phyloP scores from a whole-genome alignment of 2,329 filamentous ascomycete genomes.

The Zymoseptoria ardabiliae region DNA sequence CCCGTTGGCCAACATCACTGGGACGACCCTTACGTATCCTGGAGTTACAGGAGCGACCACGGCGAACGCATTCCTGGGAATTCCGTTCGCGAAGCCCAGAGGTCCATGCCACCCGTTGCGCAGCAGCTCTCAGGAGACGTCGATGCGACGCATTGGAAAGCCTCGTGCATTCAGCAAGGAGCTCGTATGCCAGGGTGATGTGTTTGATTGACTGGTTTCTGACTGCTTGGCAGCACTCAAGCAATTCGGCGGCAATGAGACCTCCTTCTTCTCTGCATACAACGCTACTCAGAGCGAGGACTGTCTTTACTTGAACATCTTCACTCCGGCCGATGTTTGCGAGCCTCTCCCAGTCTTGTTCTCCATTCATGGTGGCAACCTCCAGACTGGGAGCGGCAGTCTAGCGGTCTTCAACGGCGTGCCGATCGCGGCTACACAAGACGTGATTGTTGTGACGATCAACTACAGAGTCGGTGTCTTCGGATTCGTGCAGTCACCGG shows the following conservation, averaged over 20 bases:
- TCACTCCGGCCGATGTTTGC: neutral
- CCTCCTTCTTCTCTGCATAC: neutral
- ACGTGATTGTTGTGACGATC: conserved; percentile 34
- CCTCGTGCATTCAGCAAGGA: neutral
- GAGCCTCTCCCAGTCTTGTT: conserved; percentile 29
- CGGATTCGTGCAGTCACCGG: conserved; percentile 1
- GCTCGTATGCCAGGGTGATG: neutral
- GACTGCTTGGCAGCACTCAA: neutral
- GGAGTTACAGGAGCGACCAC: neutral
- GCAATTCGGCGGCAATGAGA: neutral
- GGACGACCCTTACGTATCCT: neutral
- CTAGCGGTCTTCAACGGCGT: conserved; percentile 32
- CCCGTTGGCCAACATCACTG: neutral
- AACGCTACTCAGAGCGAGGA: conserved; percentile 1
- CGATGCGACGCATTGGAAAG: neutral
- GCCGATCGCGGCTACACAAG: conserved; percentile 30
- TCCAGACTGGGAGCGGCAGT: conserved; percentile 30
- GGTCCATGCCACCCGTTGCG: neutral
- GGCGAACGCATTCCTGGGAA: conserved; percentile 2
- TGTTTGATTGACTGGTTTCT: neutral
- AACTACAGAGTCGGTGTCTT: conserved; percentile 13
- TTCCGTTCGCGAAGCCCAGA: conserved; percentile 1
- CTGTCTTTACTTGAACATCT: conserved; percentile 3
- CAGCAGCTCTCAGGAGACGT: neutral
- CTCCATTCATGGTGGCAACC: conserved; percentile 38